A percentile compares a stretch with the other conserved stretches of the same genome.
phyloP scores from a whole-genome alignment of 345 rosid species.

The Eucalyptus camaldulensis region DNA sequence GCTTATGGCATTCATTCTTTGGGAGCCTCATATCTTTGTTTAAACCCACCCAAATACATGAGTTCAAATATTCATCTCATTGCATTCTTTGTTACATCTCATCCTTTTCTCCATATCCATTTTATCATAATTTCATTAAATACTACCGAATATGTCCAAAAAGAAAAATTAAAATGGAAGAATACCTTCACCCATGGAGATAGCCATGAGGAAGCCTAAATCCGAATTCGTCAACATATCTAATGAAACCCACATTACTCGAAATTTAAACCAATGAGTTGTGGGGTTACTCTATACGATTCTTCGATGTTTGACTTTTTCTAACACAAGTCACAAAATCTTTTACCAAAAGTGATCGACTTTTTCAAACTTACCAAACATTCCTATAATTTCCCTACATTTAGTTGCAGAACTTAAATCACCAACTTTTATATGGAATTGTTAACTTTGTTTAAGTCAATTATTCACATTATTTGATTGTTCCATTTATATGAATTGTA shows the following conservation, averaged over 20 bases:
- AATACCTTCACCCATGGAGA: too few species aligned
- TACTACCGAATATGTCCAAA: background rate
- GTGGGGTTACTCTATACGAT: background rate
- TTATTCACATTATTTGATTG: too few species aligned
- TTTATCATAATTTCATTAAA: background rate
- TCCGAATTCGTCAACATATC: too few species aligned
- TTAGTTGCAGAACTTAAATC: background rate
- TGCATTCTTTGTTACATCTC: background rate
- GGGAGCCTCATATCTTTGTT: background rate
- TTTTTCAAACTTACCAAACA: background rate
- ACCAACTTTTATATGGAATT: too few species aligned
- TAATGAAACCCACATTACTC: accelerated
- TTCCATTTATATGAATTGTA: too few species aligned
- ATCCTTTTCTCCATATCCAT: background rate
- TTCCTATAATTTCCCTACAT: background rate
- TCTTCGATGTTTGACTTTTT: too few species aligned
- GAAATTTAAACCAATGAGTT: background rate
- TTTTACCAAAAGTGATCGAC: accelerated
- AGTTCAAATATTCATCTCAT: background rate
- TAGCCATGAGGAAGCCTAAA: too few species aligned
- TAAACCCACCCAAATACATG: background rate
- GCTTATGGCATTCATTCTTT: background rate
- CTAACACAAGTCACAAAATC: background rate
- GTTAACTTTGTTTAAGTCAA: background rate
- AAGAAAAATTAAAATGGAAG: too few species aligned